Evolutionary conservation across 441 rosid species (phyloP), one percentile per base, ranked within the genome.

Genomic region (Corymbia citriodora): DNA sequence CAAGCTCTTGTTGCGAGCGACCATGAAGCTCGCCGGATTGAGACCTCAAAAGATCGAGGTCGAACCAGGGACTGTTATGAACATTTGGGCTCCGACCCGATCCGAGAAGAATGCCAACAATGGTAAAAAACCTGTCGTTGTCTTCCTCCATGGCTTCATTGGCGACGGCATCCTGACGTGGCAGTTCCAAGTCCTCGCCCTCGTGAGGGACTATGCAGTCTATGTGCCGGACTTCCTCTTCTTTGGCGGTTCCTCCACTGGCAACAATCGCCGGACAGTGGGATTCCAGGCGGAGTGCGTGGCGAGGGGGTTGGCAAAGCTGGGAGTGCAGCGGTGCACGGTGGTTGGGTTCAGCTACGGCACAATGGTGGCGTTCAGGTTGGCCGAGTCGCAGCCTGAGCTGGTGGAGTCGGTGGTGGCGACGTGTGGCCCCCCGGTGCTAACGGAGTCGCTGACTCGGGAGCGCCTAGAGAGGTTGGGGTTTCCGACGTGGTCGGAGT

Each of bases 161-260:
- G n/a, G 27, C 4, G 89, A 91, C 19, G 95, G 95, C 36, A 93
- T 94, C 54, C 31, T 90, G 8, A 91, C 93, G 15, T 94, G 96
- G 95, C 93, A 91, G 49, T 89, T 91, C 87, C 96, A 95, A 88
- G 94, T 87, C 25, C 87, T 93, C 2, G 91, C 93, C 16, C 72
- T 94, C n/a, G 91, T 93, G 19, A 88, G 59, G 88, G 82, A 65
- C 3, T 93, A 95, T 49, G 87, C 91, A 4, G 92, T 94, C 89
- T 94, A 92, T 85, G 94, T 94, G 10, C 96, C 96, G 1, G 94
- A 93, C 92, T 74, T 95, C 19, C 88, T 93, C 59, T 93, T 94
- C 93, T 95, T 94, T 49, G 95, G 95, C 1, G 91, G 89, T 53
- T 95, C 95, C 9, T 14, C 88, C 92, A 93, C 96, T 9, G 88